Evolutionary conservation across 2,329 filamentous ascomycete species (phyloP).

Genomic region (Aspergillus pseudotamarii): DNA sequence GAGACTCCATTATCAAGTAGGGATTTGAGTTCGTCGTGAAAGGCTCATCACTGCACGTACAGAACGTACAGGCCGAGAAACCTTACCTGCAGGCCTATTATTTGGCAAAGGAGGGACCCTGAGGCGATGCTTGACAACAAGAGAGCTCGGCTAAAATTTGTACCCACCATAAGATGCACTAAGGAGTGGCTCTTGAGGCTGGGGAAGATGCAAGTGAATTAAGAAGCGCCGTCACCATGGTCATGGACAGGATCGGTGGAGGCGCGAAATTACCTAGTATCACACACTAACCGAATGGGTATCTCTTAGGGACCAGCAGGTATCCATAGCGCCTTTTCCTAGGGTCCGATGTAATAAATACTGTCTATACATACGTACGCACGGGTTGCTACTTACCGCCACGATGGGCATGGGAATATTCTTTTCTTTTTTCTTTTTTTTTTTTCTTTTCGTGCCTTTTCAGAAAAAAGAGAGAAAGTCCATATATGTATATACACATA

Average conservation of each 20-base stretch:
- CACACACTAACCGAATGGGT: not conserved
- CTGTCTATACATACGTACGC: not conserved
- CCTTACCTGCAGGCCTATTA: not conserved
- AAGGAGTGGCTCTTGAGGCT: conserved; percentile 15
- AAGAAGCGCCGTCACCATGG: conserved; percentile 26
- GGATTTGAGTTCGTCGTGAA: not conserved
- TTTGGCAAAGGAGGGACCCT: not conserved
- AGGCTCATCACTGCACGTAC: not conserved
- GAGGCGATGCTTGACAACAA: not conserved
- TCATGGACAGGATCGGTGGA: conserved; percentile 21
- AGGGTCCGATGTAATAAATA: not conserved
- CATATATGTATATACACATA: not conserved
- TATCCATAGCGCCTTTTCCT: not conserved
- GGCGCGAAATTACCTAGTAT: conserved; percentile 7
- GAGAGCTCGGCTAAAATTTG: not conserved
- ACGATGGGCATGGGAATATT: not conserved
- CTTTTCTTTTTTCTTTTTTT: not conserved
- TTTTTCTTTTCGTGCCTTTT: too few relatives aligned
- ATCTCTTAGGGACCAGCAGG: not conserved
- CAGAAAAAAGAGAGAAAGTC: too few relatives aligned
- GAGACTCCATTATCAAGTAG: not conserved
- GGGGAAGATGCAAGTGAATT: conserved; percentile 21
- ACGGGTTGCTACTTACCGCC: conserved; percentile 1
- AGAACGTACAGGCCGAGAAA: not conserved
- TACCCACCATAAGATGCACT: conserved; percentile 9